Evolutionary conservation across 352 stramenopile genomes (phyloP).

Genomic region (Lagenidium sp.): DNA sequence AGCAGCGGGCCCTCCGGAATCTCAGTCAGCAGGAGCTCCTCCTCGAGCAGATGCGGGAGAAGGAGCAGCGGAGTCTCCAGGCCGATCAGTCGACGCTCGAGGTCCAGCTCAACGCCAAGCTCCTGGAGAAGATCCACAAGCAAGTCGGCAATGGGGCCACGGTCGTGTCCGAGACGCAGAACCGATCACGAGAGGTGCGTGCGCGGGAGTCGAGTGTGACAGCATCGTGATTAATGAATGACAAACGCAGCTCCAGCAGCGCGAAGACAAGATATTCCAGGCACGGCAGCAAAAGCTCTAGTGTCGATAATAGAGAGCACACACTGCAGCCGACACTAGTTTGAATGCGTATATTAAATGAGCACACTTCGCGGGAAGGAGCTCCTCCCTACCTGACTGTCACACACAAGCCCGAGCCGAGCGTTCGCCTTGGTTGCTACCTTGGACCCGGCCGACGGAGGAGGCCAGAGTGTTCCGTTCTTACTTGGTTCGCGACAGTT

Average conservation of each 20-base stretch:
- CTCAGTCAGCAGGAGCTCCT: constrained; percentile 53
- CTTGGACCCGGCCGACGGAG: too few relatives aligned
- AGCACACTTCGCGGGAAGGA: too few relatives aligned
- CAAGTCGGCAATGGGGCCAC: constrained; percentile 34
- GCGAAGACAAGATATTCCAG: constrained; percentile 21
- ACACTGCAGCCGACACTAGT: too few relatives aligned
- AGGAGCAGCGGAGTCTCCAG: constrained; percentile 40
- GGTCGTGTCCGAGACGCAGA: constrained; percentile 61
- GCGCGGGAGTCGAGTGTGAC: neutral
- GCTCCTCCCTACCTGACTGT: too few relatives aligned
- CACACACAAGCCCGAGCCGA: too few relatives aligned
- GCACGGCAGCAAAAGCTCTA: neutral
- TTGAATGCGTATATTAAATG: neutral
- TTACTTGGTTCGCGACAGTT: constrained; percentile 61
- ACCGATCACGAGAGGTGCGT: constrained; percentile 60
- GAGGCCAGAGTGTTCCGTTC: too few relatives aligned
- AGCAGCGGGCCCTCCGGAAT: constrained; percentile 45
- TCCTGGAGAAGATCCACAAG: constrained; percentile 67
- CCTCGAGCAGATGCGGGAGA: constrained; percentile 61
- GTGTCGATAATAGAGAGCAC: too few relatives aligned
- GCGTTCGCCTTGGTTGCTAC: too few relatives aligned
- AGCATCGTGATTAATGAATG: neutral
- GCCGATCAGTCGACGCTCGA: constrained; percentile 66
- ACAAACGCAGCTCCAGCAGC: constrained; percentile 25
- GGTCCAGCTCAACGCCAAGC: constrained; percentile 58